phyloP scores from a whole-genome alignment of 306 rosid species.

The Quercus glauca region DNA sequence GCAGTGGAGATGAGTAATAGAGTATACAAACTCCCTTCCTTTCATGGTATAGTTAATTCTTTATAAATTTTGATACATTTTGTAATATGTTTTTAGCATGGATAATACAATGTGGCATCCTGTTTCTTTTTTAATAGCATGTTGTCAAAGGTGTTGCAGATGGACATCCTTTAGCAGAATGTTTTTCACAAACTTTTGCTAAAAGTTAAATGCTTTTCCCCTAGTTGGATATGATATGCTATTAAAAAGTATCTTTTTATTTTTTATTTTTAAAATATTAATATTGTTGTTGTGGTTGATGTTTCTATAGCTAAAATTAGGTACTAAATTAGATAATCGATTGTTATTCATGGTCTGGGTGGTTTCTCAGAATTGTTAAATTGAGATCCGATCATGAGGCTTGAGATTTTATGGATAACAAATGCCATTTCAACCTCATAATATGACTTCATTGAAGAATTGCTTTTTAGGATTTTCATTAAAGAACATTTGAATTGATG shows the following conservation, averaged over 20 bases:
- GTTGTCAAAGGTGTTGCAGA: neutral
- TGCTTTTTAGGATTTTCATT: neutral
- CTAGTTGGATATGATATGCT: neutral
- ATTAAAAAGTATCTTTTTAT: neutral
- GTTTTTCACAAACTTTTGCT: neutral
- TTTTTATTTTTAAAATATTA: neutral
- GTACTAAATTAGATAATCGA: neutral
- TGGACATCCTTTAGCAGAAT: neutral
- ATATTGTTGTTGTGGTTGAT: neutral
- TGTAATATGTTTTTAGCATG: neutral
- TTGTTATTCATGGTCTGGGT: neutral
- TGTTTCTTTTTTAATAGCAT: neutral
- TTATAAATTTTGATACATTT: neutral
- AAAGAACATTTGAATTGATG: neutral
- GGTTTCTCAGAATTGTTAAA: neutral
- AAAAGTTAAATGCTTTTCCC: neutral
- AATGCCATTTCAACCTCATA: neutral
- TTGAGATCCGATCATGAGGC: neutral
- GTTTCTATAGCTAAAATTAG: neutral
- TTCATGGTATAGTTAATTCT: conserved; percentile 59
- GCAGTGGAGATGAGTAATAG: conserved; percentile 80
- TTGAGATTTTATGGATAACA: neutral
- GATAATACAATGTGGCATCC: neutral
- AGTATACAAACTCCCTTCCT: conserved; percentile 80
- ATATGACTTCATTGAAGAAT: neutral